Conservation (phyloP, 164 flowering plant species). For the Kingdonia uniflora region DNA sequence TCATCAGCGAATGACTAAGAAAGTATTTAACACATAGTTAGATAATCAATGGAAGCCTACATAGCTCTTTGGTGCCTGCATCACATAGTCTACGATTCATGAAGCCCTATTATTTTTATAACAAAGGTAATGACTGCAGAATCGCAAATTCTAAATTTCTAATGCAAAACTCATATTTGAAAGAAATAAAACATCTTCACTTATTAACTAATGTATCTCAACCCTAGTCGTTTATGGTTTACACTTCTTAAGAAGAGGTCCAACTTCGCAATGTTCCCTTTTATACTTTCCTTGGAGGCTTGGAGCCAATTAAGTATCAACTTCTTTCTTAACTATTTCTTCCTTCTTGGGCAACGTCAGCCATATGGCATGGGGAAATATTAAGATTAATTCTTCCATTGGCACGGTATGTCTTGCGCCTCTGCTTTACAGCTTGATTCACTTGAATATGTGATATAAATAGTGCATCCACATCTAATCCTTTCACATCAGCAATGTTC, state of each 20-base stretch:
- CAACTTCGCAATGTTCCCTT: conserved; percentile 46
- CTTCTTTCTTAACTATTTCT: conserved; percentile 78
- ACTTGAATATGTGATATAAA: conserved; percentile 75
- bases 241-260: conserved; percentile 35
- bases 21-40: too few relatives aligned
- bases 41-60: too few relatives aligned
- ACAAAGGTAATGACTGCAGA: too few relatives aligned
- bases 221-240: neutral
- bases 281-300: conserved; percentile 43
- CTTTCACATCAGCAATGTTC: conserved; percentile 61
- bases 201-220: too few relatives aligned
- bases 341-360: conserved; percentile 80
- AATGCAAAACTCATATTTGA: too few relatives aligned
- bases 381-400: conserved; percentile 90
- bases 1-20: too few relatives aligned
- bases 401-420: conserved; percentile 83
- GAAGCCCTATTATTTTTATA: too few relatives aligned
- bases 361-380: conserved; percentile 74
- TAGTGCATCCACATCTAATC: conserved; percentile 76
- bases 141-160: too few relatives aligned
- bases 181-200: too few relatives aligned
- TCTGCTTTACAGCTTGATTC: conserved; percentile 82
- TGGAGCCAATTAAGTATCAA: conserved; percentile 66
- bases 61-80: too few relatives aligned
- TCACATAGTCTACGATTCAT: too few relatives aligned